Evolutionary conservation across 176 grass and related monocot species (phyloP).

Genomic region (Alopecurus myosuroides): DNA sequence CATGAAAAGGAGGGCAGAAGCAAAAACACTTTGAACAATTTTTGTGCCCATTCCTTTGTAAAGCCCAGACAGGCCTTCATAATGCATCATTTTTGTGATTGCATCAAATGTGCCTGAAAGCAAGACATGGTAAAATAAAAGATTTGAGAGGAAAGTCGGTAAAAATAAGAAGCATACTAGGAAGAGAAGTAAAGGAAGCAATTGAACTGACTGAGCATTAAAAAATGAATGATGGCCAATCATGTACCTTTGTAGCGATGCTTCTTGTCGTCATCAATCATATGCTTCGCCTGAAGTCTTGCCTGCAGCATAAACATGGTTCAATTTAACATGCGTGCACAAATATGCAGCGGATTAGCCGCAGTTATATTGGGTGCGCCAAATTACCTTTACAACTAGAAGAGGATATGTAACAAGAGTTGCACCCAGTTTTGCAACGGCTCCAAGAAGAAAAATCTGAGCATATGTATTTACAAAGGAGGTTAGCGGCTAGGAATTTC

Average conservation of each 20-base stretch:
- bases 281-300: slow-evolving; percentile 80
- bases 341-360: neutral
- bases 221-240: neutral
- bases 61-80: slow-evolving; percentile 67
- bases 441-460: slow-evolving; percentile 98
- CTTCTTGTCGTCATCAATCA: slow-evolving; percentile 47
- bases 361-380: neutral
- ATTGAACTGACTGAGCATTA: neutral
- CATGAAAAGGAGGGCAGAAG: slow-evolving; percentile 93
- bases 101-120: slow-evolving; percentile 84
- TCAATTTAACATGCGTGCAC: neutral
- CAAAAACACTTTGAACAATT: slow-evolving; percentile 94
- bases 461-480: slow-evolving; percentile 25
- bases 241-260: slow-evolving; percentile 73
- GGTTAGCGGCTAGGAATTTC: neutral
- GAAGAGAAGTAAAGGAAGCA: slow-evolving; percentile 5
- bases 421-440: slow-evolving; percentile 87
- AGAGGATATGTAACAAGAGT: slow-evolving; percentile 88
- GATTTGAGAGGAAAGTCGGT: neutral
- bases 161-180: neutral
- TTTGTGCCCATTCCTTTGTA: slow-evolving; percentile 99
- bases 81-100: slow-evolving; percentile 65
- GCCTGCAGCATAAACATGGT: slow-evolving; percentile 42
- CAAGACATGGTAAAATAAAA: neutral
- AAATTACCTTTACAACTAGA: slow-evolving; percentile 83